Evolutionary conservation across 345 rosid genomes (phyloP), one percentile per base, ranked within the genome.

Genomic region (Hypericum androsaemum): DNA sequence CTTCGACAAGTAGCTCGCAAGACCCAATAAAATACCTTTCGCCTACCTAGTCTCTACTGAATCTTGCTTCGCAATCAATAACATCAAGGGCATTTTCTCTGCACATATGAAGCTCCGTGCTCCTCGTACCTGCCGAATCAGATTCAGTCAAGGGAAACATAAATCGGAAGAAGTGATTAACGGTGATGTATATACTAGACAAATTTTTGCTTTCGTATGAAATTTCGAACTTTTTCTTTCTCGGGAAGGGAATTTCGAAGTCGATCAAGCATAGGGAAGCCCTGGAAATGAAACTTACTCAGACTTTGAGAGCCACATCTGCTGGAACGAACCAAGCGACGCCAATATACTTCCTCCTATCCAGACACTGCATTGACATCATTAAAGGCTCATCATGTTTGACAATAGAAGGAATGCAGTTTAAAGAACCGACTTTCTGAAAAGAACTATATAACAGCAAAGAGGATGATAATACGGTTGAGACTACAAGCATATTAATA

Each of bases 221-320:
- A 37, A 17, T 8, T 6, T 9, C 5, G 36, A 13, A 10, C 11
- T 22, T 0, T 8, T 7, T 22, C 37, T 32, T 3, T 28, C 10
- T 7, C 37, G 10, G 52, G n/a, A 40, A 10, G 40, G 14, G 41
- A 32, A 35, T 13, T 44, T 14, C 8, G 7, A 12, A 32, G 32
- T 47, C 16, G 37, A 51, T 14, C 7, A 42, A 39, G 35, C 44
- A 50, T 57, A 22, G 32, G 32, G 32, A 22, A 22, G 32, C 1
- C 32, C 4, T 37, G 10, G n/a, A 42, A 54, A 37, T 5, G 44
- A 41, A 53, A 64, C 85, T 74, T 74, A 84, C 94, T 84, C 89
- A 0, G 86, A 62, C 69, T 79, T 81, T 44, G 99, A 94, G 80
- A 94, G 80, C 97, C 97, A 94, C 99, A 88, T 88, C 65, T 83